Base-by-base conservation (phyloP, 257 asterid genomes). In the Leptodermis oblonga region DNA sequence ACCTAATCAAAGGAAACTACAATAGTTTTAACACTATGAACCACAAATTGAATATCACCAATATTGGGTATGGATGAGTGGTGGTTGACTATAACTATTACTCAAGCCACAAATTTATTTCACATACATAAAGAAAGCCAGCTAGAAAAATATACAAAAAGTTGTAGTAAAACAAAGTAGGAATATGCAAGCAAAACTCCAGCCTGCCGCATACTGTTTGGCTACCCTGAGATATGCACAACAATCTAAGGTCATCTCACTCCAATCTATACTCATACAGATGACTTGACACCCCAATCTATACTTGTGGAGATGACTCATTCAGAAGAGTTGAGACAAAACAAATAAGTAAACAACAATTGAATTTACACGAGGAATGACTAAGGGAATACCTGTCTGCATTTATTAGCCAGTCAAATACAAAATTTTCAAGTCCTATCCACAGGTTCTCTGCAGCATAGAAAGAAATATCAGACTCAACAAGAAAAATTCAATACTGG, bases 351-450 rank as follows among this genome's bases (percentile, higher is more conserved):
- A 56, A 23, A 20, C 18, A 58, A 15, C 23, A 28, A 58, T 13
- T 17, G 18, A 58, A 15, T 56, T 31, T 13, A 51, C 42, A 52
- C 4, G 15, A 11, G 14, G 49, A 52, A 20, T 41, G 18, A 63
- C 20, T 25, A 48, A 26, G 65, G 69, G 70, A 33, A 52, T 83
- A 94, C 99, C 99, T 94, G 90, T 94, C 99, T 48, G 96, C 97
- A 78, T 94, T 91, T 62, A 94, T 94, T 66, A 94, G 90, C 99
- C 99, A 94, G 81, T 94, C 97, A 26, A 94, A 94, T 78, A 91
- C 97, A 86, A 94, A 94, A 81, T 89, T 87, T 76, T 94, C 99
- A 69, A 94, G 97, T 77, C 99, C 99, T 77, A 86, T 85, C 99
- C 99, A 94, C 37, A 91, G 92, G 69, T 84, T 89, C 81, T 94